Percentiles rank a stretch among this genome's conserved stretches.
Evolutionary conservation across 495 filamentous ascomycete species (phyloP).

Genomic region (Podospora conica): DNA sequence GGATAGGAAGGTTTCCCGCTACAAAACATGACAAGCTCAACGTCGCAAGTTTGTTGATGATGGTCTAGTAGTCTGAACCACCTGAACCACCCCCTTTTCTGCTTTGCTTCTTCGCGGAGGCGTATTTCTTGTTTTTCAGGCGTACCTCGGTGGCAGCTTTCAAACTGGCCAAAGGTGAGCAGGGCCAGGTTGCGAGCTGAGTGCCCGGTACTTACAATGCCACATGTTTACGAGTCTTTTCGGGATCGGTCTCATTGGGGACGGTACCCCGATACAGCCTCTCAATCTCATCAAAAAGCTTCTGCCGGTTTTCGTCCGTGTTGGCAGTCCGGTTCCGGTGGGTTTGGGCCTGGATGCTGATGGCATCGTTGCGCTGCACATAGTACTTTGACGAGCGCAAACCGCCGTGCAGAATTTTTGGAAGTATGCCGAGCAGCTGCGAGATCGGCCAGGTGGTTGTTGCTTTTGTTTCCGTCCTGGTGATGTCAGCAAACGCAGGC

Average conservation of each 20-base stretch:
- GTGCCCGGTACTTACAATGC: slow-evolving; percentile 27
- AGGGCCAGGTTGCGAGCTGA: not conserved
- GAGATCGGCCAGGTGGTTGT: slow-evolving; percentile 58
- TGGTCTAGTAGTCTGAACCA: slow-evolving; percentile 6
- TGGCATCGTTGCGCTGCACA: slow-evolving; percentile 53
- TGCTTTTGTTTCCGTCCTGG: slow-evolving; percentile 87
- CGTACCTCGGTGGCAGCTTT: slow-evolving; percentile 65
- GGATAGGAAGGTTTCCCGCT: not conserved
- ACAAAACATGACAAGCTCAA: not conserved
- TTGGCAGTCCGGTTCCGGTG: slow-evolving; percentile 44
- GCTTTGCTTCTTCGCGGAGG: slow-evolving; percentile 71
- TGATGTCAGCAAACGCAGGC: slow-evolving; percentile 3
- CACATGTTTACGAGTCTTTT: slow-evolving; percentile 37
- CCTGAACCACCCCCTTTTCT: slow-evolving; percentile 42
- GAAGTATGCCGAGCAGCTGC: slow-evolving; percentile 56
- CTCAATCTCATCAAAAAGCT: slow-evolving; percentile 47
- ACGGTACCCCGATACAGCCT: slow-evolving; percentile 53
- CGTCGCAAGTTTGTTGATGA: not conserved
- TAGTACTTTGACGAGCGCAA: slow-evolving; percentile 66
- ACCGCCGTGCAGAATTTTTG: slow-evolving; percentile 57
- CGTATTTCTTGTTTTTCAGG: slow-evolving; percentile 67
- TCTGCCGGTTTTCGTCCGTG: slow-evolving; percentile 37
- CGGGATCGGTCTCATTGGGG: slow-evolving; percentile 31
- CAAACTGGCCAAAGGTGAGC: slow-evolving; percentile 45
- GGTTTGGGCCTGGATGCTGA: slow-evolving; percentile 39